phyloP scores from a whole-genome alignment of 192 early-diverging fungal species.

The Paraglomus brasilianum region DNA sequence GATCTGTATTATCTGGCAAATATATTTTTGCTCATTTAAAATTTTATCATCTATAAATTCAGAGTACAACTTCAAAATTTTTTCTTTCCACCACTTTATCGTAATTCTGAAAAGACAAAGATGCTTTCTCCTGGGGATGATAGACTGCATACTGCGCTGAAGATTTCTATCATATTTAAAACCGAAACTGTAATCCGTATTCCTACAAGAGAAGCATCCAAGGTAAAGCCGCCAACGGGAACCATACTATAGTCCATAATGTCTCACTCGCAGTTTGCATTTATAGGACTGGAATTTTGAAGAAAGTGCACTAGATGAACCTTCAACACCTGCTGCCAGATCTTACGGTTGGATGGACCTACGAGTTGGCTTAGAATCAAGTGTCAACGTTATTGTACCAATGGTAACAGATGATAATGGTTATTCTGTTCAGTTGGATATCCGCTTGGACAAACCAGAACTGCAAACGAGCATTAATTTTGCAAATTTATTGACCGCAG shows the following conservation, averaged over 20 bases:
- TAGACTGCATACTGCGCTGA: constrained; percentile 55
- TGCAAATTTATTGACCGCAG: constrained; percentile 51
- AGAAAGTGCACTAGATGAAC: constrained; percentile 36
- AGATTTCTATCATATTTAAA: constrained; percentile 61
- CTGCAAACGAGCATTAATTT: constrained; percentile 70
- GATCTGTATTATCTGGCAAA: not conserved
- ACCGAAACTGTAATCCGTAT: constrained; percentile 57
- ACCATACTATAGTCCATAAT: too few relatives aligned
- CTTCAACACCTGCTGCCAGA: constrained; percentile 31
- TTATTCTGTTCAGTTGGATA: constrained; percentile 51
- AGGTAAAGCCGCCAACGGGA: constrained; percentile 39
- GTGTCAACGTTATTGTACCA: constrained; percentile 58
- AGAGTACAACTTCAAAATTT: constrained; percentile 63
- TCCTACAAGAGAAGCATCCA: constrained; percentile 70
- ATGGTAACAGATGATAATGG: constrained; percentile 54
- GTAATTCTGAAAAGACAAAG: constrained; percentile 48
- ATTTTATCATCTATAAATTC: not conserved
- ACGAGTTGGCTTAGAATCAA: constrained; percentile 48
- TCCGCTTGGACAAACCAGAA: constrained; percentile 48
- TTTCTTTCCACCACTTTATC: constrained; percentile 71
- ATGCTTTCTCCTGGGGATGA: constrained; percentile 51
- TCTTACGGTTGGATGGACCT: constrained; percentile 77
- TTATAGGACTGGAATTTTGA: constrained; percentile 63
- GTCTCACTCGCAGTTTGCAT: not conserved
- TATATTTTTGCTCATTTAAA: not conserved